phyloP scores from a whole-genome alignment of 225 moss, liverwort and hornwort species.

The Lunularia cruciata region DNA sequence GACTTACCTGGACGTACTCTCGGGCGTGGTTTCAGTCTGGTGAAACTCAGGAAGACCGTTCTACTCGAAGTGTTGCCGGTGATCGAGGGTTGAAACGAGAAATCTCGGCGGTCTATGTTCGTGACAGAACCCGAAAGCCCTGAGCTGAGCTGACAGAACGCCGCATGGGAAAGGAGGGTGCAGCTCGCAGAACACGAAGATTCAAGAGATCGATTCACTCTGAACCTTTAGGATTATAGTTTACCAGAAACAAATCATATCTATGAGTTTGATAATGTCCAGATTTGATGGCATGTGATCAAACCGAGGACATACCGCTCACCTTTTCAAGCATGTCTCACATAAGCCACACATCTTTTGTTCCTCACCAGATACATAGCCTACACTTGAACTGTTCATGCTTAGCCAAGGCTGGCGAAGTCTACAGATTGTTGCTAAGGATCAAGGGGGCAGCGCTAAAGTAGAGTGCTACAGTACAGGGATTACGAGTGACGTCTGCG shows the following conservation, averaged over 20 bases:
- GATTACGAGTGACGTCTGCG: too few relatives aligned
- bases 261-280: constrained; percentile 5
- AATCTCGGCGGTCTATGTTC: too few relatives aligned
- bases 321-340: not conserved
- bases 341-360: constrained; percentile 5
- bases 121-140: too few relatives aligned
- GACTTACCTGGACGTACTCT: too few relatives aligned
- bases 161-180: too few relatives aligned
- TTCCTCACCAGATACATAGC: not conserved
- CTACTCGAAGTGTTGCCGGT: too few relatives aligned
- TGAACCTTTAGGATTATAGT: not conserved
- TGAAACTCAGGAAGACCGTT: too few relatives aligned
- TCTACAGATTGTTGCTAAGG: not conserved
- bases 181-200: not conserved
- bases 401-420: constrained; percentile 2
- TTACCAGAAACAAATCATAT: constrained; percentile 8
- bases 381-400: not conserved
- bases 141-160: not conserved
- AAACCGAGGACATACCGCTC: constrained; percentile 4
- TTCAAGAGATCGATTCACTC: not conserved
- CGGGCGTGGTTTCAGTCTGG: too few relatives aligned
- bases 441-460: not conserved
- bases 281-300: not conserved
- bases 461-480: too few relatives aligned
- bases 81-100: too few relatives aligned